Evolutionary conservation across 331 rosid genomes (phyloP).

Genomic region (Prunus yedoensis): DNA sequence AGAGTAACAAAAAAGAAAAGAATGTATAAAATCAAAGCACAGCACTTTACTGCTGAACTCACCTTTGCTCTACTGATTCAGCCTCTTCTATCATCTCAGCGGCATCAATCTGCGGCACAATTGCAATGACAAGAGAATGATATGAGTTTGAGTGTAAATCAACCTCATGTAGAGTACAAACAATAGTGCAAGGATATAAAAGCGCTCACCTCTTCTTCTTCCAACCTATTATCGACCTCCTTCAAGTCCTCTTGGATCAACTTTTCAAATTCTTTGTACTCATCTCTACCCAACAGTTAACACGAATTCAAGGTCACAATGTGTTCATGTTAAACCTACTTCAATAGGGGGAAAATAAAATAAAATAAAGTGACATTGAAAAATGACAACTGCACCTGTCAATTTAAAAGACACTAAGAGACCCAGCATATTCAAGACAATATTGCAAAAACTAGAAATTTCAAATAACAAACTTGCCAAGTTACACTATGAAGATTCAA

Average conservation of each 20-base stretch:
- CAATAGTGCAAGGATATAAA: conserved; percentile 13
- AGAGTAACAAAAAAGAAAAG: not conserved
- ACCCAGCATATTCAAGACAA: not conserved
- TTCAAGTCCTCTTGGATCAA: conserved; percentile 89
- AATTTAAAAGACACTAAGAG: not conserved
- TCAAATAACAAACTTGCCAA: not conserved
- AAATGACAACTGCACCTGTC: not conserved
- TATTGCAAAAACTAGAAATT: not conserved
- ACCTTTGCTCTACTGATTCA: conserved; percentile 84
- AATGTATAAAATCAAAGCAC: not conserved
- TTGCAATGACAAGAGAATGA: not conserved
- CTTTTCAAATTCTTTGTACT: conserved; percentile 93
- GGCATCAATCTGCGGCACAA: conserved; percentile 71
- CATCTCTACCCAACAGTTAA: conserved; percentile 56
- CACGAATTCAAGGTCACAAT: conserved; percentile 29
- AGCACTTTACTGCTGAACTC: conserved; percentile 18
- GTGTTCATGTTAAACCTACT: conserved; percentile 8
- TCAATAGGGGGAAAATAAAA: not conserved
- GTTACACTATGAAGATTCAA: not conserved
- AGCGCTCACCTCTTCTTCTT: conserved; percentile 86
- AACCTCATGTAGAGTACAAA: not conserved
- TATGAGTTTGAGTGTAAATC: not conserved
- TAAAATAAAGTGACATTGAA: not conserved
- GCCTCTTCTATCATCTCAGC: conserved; percentile 90
- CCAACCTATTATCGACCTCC: conserved; percentile 87